Base-by-base conservation (phyloP, 148 eudicot species). In the Arctostaphylos glauca region DNA sequence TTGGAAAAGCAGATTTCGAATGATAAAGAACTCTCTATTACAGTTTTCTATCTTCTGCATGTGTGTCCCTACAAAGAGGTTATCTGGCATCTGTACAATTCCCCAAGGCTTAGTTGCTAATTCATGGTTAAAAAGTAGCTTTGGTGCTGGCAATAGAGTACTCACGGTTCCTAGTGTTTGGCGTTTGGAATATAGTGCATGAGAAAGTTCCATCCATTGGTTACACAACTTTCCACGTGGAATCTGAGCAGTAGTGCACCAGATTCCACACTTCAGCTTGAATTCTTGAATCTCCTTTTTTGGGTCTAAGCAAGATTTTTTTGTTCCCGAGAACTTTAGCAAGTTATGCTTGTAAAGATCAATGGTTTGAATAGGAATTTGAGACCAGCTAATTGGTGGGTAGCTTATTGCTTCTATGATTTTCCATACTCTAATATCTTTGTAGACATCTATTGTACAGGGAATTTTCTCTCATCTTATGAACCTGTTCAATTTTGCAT, bases 231-330 rank as follows among this genome's bases (percentile, higher is more conserved):
- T 7, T 53, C 31, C 44, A 5, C 53, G 76, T 53, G 44, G 15
- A 77, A 77, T 55, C 48, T 77, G 66, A 55, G 43, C 59, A 73
- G 48, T 25, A 2, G 21, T 55, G 80, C 23, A 77, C 66, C 23
- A 54, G 54, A 19, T 18, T 73, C 48, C 62, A 77, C 23, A 38
- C 64, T 81, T n/a, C 23, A 10, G 49, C 7, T 67, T 15, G 64
- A 47, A 67, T 81, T 52, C 14, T 81, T 81, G 76, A 5, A 25
- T 81, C 64, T 68, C 76, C 64, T 70, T 53, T 68, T 52, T 48
- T 19, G 83, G 59, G 41, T 76, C 50, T 80, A 54, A 55, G 18
- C 6, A 12, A 31, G n/a, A 16, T 59, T 44, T 58, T 53, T 43
- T n/a, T 54, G 53, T 8, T 23, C 58, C 74, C 15, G 19, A 70